Base-by-base conservation (phyloP, 2,329 filamentous ascomycete species). In the Colletotrichum brevisporum region DNA sequence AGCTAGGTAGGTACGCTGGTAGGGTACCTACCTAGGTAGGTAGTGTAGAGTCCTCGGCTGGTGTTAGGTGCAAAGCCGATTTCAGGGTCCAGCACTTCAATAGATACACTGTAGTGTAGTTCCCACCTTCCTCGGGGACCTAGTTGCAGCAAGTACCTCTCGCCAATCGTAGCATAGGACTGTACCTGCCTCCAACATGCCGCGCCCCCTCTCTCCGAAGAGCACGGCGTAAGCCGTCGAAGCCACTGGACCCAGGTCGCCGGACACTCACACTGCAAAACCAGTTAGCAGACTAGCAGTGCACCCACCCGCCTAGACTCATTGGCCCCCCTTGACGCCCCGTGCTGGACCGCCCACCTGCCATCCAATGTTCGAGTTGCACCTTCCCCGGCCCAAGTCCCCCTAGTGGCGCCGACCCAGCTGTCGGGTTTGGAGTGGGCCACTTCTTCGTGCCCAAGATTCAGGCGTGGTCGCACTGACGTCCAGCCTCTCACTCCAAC, bases 351-450 rank as follows among this genome's bases (percentile, higher is more conserved):
- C 48, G 53, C 26, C 61, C 60, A 21, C 60, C 61, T 68, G 65
- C 65, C 65, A 68, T 65, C 65, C 41, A 43, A 64, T 57, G 59
- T 57, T 45, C 45, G 63, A 62, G 52, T 51, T 55, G 59, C 45
- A 61, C 58, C 51, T 50, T 59, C 56, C 43, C 56, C 26, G 18
- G 43, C 43, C 43, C 27, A 47, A 59, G 16, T 48, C 54, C 54
- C 54, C 54, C 41, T 27, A 31, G 24, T 41, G 51, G 51, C 58
- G 41, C 55, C 51, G 53, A 53, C 65, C 65, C 65, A 52, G 39
- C 60, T 67, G 60, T 63, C 45, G 54, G 65, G 63, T 66, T 61
- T 41, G 53, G 53, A 21, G 45, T 16, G 16, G 45, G 39, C 31
- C 31, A 24, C 48, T 39, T 43, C 21, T 24, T 43, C 41, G 16